Conservation (phyloP, 2,329 filamentous ascomycete species). For the Colletotrichum sp. region DNA sequence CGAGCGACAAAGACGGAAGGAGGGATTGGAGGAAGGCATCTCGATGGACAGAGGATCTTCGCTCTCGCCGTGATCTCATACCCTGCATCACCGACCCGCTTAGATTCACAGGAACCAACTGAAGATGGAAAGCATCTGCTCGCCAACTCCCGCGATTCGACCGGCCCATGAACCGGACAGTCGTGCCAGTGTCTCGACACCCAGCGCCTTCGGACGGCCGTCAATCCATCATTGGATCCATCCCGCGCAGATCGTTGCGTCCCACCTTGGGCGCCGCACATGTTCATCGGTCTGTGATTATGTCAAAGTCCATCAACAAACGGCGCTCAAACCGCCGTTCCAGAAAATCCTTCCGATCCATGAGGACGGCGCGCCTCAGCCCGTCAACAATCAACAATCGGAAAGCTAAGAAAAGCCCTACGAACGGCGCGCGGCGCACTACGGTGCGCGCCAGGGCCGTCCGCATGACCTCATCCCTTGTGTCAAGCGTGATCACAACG, state of each 20-base stretch:
- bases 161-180: neutral
- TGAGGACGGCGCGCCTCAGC: neutral
- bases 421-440: neutral
- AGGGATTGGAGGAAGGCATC: neutral
- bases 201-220: constrained; percentile 3
- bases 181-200: neutral
- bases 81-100: neutral
- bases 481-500: constrained; percentile 10
- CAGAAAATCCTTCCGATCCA: neutral
- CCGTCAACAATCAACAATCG: neutral
- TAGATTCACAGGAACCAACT: neutral
- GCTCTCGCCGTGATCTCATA: constrained; percentile 5
- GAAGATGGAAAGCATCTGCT: neutral
- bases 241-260: constrained; percentile 6
- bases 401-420: neutral
- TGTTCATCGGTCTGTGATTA: neutral
- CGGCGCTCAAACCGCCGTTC: constrained; percentile 8
- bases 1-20: neutral
- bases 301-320: neutral
- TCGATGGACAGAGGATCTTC: neutral
- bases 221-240: neutral
- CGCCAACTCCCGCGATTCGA: neutral
- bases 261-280: neutral
- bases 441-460: neutral
- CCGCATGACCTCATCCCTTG: constrained; percentile 12